Evolutionary conservation across 768 basidiomycete genomes (phyloP), one percentile per base, ranked within the genome.

Genomic region (Gelatoporia subvermispora): DNA sequence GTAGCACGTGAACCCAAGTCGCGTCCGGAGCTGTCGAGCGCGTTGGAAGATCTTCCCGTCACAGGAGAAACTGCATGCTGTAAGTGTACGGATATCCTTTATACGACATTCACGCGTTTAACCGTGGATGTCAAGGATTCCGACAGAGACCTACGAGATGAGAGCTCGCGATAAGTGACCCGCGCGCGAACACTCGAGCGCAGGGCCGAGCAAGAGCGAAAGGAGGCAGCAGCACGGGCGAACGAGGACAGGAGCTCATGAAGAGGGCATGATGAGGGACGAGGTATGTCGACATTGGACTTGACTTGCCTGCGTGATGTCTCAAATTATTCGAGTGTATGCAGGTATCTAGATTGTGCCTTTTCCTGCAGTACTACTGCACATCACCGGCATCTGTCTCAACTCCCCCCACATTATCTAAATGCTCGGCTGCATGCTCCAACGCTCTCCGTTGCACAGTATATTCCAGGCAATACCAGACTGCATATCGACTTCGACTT

Each of bases 41-140:
- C n/a, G n/a, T n/a, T n/a, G n/a, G n/a, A 81, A 73, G 60, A 68
- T 89, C 17, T 87, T 89, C 58, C 86, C 85, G 24, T 69, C 80
- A 5, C 65, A 77, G 21, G 76, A 84, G 49, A 74, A 79, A 50
- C 73, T 76, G 22, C 67, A 72, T 37, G 73, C 76, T 50, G 83
- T 80, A 67, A 45, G n/a, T 18, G n/a, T 13, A 20, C 24, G 22
- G 41, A 46, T 28, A 31, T 31, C 38, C 22, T 47, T 42, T 8
- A 7, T 18, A 8, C 28, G 23, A 35, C 18, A n/a, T 34, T 23
- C 25, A 15, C n/a, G 28, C n/a, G 7, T 25, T 10, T 3, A 21
- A 36, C 55, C 16, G 18, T 34, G 9, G 18, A 8, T 25, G 20
- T 58, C 87, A 81, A 72, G 68, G 43, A 65, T 90, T 35, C 87